These are phyloP conservation scores for Aethionema arabicum DNA, from an alignment of 345 rosid genomes.

Conservation along the genomic window DNA sequence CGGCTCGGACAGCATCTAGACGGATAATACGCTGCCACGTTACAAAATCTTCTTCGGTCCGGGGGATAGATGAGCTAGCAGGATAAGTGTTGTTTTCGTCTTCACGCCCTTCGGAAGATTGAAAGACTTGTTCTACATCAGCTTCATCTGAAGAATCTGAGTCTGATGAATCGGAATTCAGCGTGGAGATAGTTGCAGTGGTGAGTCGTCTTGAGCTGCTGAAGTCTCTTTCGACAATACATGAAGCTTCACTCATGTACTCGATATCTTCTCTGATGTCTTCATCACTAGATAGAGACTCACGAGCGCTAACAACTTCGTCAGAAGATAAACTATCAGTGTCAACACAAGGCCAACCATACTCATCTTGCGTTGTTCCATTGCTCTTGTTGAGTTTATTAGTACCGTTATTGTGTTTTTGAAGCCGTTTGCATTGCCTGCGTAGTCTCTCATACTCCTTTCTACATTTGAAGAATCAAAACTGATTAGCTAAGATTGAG, in stretches of 20 bases:
- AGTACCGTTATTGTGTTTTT: slow-evolving; percentile 41
- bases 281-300: slow-evolving; percentile 72
- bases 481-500: slow-evolving; percentile 19
- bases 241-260: slow-evolving; percentile 55
- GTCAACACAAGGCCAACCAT: slow-evolving; percentile 47
- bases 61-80: slow-evolving; percentile 38
- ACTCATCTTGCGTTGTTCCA: slow-evolving; percentile 35
- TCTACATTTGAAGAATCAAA: slow-evolving; percentile 47
- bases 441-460: slow-evolving; percentile 92
- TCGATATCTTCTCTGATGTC: slow-evolving; percentile 47
- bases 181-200: slow-evolving; percentile 50
- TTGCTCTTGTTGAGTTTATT: slow-evolving; percentile 40
- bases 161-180: slow-evolving; percentile 80
- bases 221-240: slow-evolving; percentile 52
- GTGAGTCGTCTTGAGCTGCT: slow-evolving; percentile 52
- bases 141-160: slow-evolving; percentile 76
- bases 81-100: slow-evolving; percentile 43
- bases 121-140: slow-evolving; percentile 54
- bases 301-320: slow-evolving; percentile 81
- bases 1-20: slow-evolving; percentile 92
- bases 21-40: slow-evolving; percentile 98
- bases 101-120: slow-evolving; percentile 44
- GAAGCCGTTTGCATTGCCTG: slow-evolving; percentile 57
- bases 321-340: slow-evolving; percentile 61
- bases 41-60: slow-evolving; percentile 61